Evolutionary conservation across 139 green algal genomes (phyloP).

Genomic region (Micractinium sp.): DNA sequence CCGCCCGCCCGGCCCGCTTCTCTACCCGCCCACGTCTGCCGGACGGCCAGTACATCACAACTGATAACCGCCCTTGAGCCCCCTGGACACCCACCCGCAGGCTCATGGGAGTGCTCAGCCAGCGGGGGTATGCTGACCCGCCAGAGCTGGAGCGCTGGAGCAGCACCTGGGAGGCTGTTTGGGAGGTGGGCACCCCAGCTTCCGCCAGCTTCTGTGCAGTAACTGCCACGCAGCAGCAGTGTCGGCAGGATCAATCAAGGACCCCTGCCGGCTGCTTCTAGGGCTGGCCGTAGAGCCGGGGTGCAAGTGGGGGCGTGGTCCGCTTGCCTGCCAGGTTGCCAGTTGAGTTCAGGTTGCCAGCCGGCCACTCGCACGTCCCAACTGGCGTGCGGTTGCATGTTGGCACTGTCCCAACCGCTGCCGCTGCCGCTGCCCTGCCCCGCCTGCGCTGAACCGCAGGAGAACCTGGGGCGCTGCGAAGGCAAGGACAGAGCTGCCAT

Average conservation of each 20-base stretch:
- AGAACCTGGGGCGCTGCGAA: constrained; percentile 1
- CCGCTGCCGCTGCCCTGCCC: background rate
- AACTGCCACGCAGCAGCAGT: constrained; percentile 31
- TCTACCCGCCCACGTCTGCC: background rate
- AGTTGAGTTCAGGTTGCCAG: too few relatives aligned
- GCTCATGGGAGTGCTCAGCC: background rate
- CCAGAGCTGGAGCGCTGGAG: background rate
- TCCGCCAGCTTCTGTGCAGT: too few relatives aligned
- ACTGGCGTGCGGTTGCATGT: too few relatives aligned
- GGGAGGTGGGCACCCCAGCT: background rate
- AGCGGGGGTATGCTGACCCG: background rate
- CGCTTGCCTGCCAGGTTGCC: too few relatives aligned
- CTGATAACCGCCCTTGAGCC: background rate
- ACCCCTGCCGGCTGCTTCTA: too few relatives aligned
- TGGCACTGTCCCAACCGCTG: too few relatives aligned
- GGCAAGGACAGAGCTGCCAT: background rate
- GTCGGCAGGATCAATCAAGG: constrained; percentile 1
- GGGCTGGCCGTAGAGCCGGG: too few relatives aligned
- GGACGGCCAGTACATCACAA: too few relatives aligned
- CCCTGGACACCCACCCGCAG: background rate
- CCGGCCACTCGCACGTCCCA: too few relatives aligned
- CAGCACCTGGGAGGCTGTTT: background rate
- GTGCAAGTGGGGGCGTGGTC: too few relatives aligned
- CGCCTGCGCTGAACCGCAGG: background rate
- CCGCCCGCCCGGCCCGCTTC: background rate